Evolutionary conservation across 257 asterid species (phyloP).

Genomic region (Solanum commersonii): DNA sequence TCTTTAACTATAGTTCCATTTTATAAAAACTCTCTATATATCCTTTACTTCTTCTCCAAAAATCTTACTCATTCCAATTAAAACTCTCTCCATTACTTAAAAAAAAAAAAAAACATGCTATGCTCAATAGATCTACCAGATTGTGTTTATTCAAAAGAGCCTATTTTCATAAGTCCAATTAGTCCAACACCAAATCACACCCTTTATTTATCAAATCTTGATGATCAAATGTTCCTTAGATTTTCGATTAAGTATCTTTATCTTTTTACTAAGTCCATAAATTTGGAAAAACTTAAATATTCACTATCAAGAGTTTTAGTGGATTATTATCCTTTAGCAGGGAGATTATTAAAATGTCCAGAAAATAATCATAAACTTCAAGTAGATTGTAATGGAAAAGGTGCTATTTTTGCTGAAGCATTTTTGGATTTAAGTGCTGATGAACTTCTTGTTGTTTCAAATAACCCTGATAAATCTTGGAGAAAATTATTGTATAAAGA

Average conservation of each 20-base stretch:
- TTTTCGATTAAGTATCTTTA: conserved; percentile 66
- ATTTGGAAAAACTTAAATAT: conserved; percentile 25
- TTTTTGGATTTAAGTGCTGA: conserved; percentile 41
- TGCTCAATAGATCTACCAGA: conserved; percentile 42
- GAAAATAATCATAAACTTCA: conserved; percentile 49
- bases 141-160: conserved; percentile 32
- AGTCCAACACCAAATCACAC: conserved; percentile 42
- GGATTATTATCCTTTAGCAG: conserved; percentile 73
- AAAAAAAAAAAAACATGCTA: neutral
- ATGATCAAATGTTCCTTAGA: conserved; percentile 71
- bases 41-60: neutral
- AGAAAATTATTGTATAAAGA: conserved; percentile 54
- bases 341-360: conserved; percentile 37
- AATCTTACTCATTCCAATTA: neutral
- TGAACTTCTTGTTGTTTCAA: conserved; percentile 28
- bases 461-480: conserved; percentile 50
- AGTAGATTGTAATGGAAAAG: conserved; percentile 74
- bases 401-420: conserved; percentile 77
- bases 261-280: conserved; percentile 31
- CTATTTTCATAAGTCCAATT: conserved; percentile 36
- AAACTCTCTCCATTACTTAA: neutral
- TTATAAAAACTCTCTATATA: neutral
- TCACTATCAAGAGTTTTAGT: conserved; percentile 56
- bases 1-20: neutral
- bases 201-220: conserved; percentile 66